A percentile compares a stretch with the other conserved stretches of the same genome.
These are phyloP conservation scores for Prillingera fragicola DNA, from an alignment of 1,284 basidiomycete species.

Conservation along the genomic window DNA sequence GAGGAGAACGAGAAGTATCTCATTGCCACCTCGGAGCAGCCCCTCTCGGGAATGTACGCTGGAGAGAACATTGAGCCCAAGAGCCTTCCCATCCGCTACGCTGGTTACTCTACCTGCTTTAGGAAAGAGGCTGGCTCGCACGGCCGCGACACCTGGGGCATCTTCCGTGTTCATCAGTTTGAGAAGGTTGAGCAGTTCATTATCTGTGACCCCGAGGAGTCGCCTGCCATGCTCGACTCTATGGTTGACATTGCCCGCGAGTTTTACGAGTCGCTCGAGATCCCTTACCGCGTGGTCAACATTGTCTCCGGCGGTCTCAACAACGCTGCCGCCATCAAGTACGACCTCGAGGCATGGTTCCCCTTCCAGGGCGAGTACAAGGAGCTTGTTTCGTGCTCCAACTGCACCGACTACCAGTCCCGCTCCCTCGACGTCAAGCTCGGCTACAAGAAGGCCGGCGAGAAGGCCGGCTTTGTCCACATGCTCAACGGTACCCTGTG, in stretches of 20 bases:
- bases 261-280: slow-evolving; percentile 89
- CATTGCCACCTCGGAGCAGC: slow-evolving; percentile 97
- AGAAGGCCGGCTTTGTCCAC: slow-evolving; percentile 86
- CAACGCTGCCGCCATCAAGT: slow-evolving; percentile 94
- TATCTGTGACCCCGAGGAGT: slow-evolving; percentile 87
- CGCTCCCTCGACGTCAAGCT: slow-evolving; percentile 83
- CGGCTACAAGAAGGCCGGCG: slow-evolving; percentile 78
- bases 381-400: slow-evolving; percentile 86
- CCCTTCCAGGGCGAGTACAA: slow-evolving; percentile 96
- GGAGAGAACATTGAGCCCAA: slow-evolving; percentile 98
- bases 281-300: slow-evolving; percentile 89
- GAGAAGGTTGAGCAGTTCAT: slow-evolving; percentile 97
- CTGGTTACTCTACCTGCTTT: slow-evolving; percentile 86
- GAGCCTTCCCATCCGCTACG: slow-evolving; percentile 72
- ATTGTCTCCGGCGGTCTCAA: slow-evolving; percentile 96
- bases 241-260: slow-evolving; percentile 87
- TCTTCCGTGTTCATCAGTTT: slow-evolving; percentile 99
- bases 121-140: slow-evolving; percentile 96
- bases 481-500: slow-evolving; percentile 98
- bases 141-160: slow-evolving; percentile 98
- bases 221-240: slow-evolving; percentile 86
- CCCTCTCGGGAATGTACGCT: slow-evolving; percentile 89
- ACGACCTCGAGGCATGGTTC: slow-evolving; percentile 98
- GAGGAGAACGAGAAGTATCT: slow-evolving; percentile 97
- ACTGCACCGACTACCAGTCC: slow-evolving; percentile 86